Conservation (phyloP, 345 rosid genomes). For the Mercurialis annua region DNA sequence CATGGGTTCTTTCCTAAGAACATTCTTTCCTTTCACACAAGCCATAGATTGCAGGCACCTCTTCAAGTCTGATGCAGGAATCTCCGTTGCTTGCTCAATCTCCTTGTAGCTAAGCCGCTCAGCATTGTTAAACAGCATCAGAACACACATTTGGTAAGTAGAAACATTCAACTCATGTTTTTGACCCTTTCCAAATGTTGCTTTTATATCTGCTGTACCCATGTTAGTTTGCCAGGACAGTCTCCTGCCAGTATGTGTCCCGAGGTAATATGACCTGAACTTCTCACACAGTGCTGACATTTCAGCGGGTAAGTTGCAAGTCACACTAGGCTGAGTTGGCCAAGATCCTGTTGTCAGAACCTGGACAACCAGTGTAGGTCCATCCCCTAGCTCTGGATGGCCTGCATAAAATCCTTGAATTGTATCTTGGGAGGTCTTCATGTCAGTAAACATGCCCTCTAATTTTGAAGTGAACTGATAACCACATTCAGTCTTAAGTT, state of each 20-base stretch:
- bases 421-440: conserved; percentile 97
- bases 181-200: conserved; percentile 90
- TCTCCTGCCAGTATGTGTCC: conserved; percentile 94
- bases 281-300: conserved; percentile 85
- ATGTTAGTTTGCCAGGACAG: conserved; percentile 99
- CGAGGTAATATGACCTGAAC: conserved; percentile 90
- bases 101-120: conserved; percentile 86
- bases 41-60: conserved; percentile 95
- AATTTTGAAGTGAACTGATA: conserved; percentile 95
- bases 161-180: conserved; percentile 97
- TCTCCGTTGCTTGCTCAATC: conserved; percentile 89
- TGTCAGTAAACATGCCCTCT: conserved; percentile 99
- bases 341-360: conserved; percentile 95
- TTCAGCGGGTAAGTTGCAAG: conserved; percentile 91
- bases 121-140: conserved; percentile 77
- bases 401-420: conserved; percentile 73
- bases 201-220: conserved; percentile 96
- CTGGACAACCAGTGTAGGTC: conserved; percentile 86
- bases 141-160: conserved; percentile 97
- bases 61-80: conserved; percentile 80
- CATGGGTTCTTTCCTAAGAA: conserved; percentile 95
- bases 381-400: conserved; percentile 78
- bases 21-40: conserved; percentile 87
- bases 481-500: conserved; percentile 97
- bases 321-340: conserved; percentile 84